These are phyloP conservation scores for Penicillium aurantiogriseum DNA, from an alignment of 2,329 filamentous ascomycete genomes.

Conservation along the genomic window DNA sequence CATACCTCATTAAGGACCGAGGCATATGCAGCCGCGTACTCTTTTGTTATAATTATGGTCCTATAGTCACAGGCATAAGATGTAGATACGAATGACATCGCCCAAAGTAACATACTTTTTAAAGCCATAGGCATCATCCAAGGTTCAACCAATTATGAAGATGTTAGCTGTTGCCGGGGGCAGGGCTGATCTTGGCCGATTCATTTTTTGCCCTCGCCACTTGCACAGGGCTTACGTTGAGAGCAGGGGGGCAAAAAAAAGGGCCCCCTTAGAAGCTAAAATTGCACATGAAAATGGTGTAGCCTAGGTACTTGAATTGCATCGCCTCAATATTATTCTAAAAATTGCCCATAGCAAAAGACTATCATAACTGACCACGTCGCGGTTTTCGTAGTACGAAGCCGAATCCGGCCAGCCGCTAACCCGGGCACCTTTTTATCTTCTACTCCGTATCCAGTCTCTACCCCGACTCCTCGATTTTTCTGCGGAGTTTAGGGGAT, in stretches of 20 bases:
- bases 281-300: constrained; percentile 20
- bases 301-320: constrained; percentile 24
- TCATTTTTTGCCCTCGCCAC: constrained; percentile 12
- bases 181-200: constrained; percentile 1
- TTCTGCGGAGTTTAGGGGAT: background rate
- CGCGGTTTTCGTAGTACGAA: constrained; percentile 15
- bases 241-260: constrained; percentile 1
- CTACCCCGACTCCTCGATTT: constrained; percentile 2
- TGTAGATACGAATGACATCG: background rate
- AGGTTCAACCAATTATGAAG: constrained; percentile 7
- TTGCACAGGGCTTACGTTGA: background rate
- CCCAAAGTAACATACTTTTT: background rate
- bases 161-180: background rate
- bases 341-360: background rate
- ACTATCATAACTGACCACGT: constrained; percentile 20
- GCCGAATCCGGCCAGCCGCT: constrained; percentile 7
- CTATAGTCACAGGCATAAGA: background rate
- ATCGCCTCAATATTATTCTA: background rate
- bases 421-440: constrained; percentile 3
- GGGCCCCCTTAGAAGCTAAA: background rate
- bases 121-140: background rate
- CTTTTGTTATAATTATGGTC: background rate
- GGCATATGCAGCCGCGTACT: background rate
- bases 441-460: background rate
- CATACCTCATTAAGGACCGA: no score